phyloP scores from a whole-genome alignment of 208 protist genomes.

The Vickermania spadyakhi region DNA sequence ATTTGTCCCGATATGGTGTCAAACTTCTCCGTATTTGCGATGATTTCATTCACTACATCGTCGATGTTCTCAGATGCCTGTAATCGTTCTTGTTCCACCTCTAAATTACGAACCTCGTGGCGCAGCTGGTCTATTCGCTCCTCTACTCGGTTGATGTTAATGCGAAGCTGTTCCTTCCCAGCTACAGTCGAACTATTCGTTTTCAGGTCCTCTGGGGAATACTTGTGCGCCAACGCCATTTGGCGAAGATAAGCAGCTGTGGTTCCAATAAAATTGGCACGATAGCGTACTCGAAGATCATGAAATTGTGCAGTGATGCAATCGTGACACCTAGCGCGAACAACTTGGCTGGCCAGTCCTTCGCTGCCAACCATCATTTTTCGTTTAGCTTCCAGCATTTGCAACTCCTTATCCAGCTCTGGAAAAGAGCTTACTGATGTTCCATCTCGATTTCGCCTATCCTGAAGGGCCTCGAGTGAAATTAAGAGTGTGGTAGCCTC shows the following conservation, averaged over 20 bases:
- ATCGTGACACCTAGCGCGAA: slow-evolving; percentile 40
- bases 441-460: slow-evolving; percentile 37
- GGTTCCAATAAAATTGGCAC: slow-evolving; percentile 69
- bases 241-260: slow-evolving; percentile 72
- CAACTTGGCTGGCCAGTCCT: slow-evolving; percentile 45
- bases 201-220: slow-evolving; percentile 10
- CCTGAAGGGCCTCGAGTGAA: slow-evolving; percentile 65
- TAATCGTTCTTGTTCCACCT: not conserved
- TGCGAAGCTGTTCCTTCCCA: not conserved
- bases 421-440: slow-evolving; percentile 9
- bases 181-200: slow-evolving; percentile 11
- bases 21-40: not conserved
- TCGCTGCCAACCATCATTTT: slow-evolving; percentile 44
- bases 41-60: not conserved
- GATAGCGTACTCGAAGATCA: slow-evolving; percentile 46
- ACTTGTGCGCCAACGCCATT: slow-evolving; percentile 45
- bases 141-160: not conserved
- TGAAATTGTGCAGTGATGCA: slow-evolving; percentile 53
- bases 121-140: slow-evolving; percentile 1
- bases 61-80: not conserved
- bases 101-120: not conserved
- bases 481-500: slow-evolving; percentile 81
- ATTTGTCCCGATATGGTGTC: not conserved
- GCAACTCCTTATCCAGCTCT: slow-evolving; percentile 25
- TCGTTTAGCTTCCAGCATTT: slow-evolving; percentile 52